A percentile compares a stretch with the other conserved stretches of the same genome.
Evolutionary conservation across 2,329 filamentous ascomycete genomes (phyloP).

Genomic region (Colletotrichum sp.): DNA sequence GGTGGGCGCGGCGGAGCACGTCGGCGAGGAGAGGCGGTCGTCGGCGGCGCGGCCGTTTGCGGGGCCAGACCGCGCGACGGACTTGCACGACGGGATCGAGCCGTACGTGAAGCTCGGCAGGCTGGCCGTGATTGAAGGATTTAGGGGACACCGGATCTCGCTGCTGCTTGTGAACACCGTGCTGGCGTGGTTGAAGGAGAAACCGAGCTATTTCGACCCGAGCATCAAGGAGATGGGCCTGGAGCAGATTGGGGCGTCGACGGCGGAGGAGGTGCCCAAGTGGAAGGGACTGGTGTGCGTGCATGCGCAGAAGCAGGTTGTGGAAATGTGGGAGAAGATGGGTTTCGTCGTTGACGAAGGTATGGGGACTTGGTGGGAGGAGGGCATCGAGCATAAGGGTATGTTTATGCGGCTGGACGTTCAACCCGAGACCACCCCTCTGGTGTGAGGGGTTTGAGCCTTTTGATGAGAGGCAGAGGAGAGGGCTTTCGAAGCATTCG

Average conservation of each 20-base stretch:
- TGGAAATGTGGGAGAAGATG: conserved; percentile 69
- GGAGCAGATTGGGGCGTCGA: conserved; percentile 46
- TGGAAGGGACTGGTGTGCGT: conserved; percentile 71
- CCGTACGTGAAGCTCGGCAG: conserved; percentile 85
- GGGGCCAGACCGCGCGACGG: conserved; percentile 49
- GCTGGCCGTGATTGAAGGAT: conserved; percentile 71
- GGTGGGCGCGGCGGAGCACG: conserved; percentile 25
- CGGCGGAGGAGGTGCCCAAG: conserved; percentile 47
- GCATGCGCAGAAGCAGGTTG: conserved; percentile 76
- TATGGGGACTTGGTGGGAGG: conserved; percentile 82
- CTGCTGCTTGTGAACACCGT: conserved; percentile 70
- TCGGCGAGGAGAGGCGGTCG: conserved; percentile 2
- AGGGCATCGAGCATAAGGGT: conserved; percentile 83
- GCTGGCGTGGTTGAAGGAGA: conserved; percentile 68
- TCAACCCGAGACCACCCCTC: neutral
- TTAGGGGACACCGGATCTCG: conserved; percentile 70
- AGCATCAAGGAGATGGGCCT: conserved; percentile 49
- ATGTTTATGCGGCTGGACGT: conserved; percentile 69
- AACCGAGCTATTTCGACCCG: conserved; percentile 63
- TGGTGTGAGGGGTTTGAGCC: neutral
- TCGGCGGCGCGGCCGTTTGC: neutral
- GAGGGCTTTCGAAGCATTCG: neutral
- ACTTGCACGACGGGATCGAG: conserved; percentile 66
- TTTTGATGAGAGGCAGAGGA: neutral
- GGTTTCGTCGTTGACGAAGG: conserved; percentile 77